These are phyloP conservation scores for Talaromyces proteolyticus DNA, from an alignment of 495 filamentous ascomycete genomes.

Conservation along the genomic window DNA sequence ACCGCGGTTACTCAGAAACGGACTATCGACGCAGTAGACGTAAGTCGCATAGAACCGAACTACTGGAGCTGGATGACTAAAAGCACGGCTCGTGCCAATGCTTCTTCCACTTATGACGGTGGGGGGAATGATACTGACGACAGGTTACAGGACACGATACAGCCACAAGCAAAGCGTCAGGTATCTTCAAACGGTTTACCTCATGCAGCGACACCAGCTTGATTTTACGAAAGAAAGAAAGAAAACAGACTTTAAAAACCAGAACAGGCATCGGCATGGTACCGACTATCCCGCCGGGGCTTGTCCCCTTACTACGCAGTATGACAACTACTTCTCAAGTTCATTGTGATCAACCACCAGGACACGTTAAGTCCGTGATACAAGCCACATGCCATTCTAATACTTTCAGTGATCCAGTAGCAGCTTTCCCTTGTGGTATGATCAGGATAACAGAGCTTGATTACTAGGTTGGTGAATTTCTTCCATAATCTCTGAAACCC, in stretches of 20 bases:
- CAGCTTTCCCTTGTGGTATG: background rate
- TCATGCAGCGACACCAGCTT: slow-evolving; percentile 29
- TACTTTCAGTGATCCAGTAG: background rate
- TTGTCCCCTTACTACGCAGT: background rate
- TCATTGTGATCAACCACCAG: too few species aligned
- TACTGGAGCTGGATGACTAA: slow-evolving; percentile 14
- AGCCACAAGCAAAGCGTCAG: slow-evolving; percentile 33
- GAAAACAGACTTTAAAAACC: background rate
- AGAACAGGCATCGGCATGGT: background rate
- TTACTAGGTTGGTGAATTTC: background rate
- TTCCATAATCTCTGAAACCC: background rate
- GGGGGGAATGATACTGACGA: slow-evolving; percentile 32
- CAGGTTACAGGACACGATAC: slow-evolving; percentile 22
- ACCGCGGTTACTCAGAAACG: slow-evolving; percentile 34
- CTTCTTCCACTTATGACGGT: slow-evolving; percentile 11
- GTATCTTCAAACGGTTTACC: slow-evolving; percentile 25
- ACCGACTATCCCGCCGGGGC: background rate
- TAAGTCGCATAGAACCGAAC: slow-evolving; percentile 27
- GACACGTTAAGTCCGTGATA: background rate
- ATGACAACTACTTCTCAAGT: too few species aligned
- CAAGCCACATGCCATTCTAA: background rate
- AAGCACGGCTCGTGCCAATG: slow-evolving; percentile 16
- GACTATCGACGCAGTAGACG: slow-evolving; percentile 37
- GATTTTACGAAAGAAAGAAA: too few species aligned
- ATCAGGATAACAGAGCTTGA: background rate